phyloP scores from a whole-genome alignment of 768 basidiomycete genomes.

The Suillus discolor region DNA sequence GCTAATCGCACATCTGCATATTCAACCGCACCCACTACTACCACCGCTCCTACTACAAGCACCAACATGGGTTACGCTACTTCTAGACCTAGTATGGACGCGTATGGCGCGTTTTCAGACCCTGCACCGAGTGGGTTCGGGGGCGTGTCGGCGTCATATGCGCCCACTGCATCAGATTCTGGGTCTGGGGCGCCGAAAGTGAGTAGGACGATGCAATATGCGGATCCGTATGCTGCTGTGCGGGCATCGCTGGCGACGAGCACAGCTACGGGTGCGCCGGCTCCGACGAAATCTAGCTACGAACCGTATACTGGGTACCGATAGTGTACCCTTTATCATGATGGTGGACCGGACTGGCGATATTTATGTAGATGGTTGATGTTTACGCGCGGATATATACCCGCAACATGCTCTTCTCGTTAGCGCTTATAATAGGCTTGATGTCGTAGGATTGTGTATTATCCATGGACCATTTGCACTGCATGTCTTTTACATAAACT shows the following conservation, averaged over 20 bases:
- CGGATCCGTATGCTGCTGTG: constrained; percentile 85
- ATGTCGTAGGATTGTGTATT: background rate
- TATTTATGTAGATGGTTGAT: background rate
- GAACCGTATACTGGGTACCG: constrained; percentile 56
- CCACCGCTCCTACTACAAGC: constrained; percentile 22
- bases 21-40: constrained; percentile 33
- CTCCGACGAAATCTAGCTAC: constrained; percentile 47
- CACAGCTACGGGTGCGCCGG: constrained; percentile 23
- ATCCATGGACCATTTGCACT: constrained; percentile 13
- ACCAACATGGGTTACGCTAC: constrained; percentile 11
- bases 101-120: constrained; percentile 90
- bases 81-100: constrained; percentile 76
- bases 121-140: constrained; percentile 80
- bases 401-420: background rate
- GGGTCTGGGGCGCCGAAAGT: constrained; percentile 48
- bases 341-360: background rate
- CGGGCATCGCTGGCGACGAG: constrained; percentile 53
- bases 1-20: constrained; percentile 20
- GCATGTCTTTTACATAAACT: constrained; percentile 31
- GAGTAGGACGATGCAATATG: constrained; percentile 93
- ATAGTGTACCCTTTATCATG: constrained; percentile 22
- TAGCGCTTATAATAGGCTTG: constrained; percentile 2
- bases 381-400: background rate
- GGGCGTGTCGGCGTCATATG: constrained; percentile 36
- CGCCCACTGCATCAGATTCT: constrained; percentile 36